Evolutionary conservation across 2,329 filamentous ascomycete species (phyloP).

Genomic region (Hypomyces rosellus): DNA sequence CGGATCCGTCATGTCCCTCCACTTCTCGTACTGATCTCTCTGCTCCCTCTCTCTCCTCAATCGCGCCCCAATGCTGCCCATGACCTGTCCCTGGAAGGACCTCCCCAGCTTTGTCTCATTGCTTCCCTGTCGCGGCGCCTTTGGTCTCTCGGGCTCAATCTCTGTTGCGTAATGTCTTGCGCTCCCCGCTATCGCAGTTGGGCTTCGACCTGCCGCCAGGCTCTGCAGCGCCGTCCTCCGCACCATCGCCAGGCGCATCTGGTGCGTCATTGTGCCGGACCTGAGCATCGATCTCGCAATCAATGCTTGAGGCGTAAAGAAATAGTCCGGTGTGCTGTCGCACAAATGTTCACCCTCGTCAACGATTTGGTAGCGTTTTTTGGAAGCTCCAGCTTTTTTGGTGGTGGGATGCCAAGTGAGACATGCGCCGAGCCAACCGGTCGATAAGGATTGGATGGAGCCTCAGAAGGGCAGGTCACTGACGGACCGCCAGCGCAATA

Average conservation of each 20-base stretch:
- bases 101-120: constrained; percentile 34
- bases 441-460: too few relatives aligned
- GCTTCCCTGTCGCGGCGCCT: constrained; percentile 21
- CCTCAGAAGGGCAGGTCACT: too few relatives aligned
- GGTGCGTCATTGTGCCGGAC: constrained; percentile 24
- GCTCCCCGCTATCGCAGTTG: constrained; percentile 5
- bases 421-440: too few relatives aligned
- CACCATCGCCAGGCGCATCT: constrained; percentile 14
- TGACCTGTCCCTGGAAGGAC: constrained; percentile 53
- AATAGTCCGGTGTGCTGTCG: too few relatives aligned
- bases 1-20: constrained; percentile 34
- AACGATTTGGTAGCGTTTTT: too few relatives aligned
- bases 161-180: constrained; percentile 29
- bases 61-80: constrained; percentile 50
- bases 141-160: constrained; percentile 29
- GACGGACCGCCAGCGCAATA: too few relatives aligned
- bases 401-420: too few relatives aligned
- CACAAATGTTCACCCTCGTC: too few relatives aligned
- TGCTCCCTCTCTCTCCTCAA: constrained; percentile 50
- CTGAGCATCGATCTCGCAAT: constrained; percentile 3
- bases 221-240: constrained; percentile 25
- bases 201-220: constrained; percentile 14
- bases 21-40: constrained; percentile 42
- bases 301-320: background rate
- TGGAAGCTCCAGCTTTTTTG: too few relatives aligned